phyloP scores from a whole-genome alignment of 805 yeast species.

The Lipomyces sp. region DNA sequence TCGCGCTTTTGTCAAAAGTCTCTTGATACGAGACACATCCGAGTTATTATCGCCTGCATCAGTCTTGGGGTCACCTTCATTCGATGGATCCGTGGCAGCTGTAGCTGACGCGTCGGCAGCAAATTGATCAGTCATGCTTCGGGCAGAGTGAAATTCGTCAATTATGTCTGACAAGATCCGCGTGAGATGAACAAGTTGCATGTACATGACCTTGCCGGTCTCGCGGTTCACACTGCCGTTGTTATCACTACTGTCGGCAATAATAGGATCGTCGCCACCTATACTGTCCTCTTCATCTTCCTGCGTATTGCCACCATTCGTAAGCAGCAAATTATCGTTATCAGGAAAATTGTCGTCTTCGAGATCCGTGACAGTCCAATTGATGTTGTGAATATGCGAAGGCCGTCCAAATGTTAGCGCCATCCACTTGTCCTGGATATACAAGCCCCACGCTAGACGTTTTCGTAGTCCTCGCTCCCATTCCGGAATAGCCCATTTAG shows the following conservation, averaged over 20 bases:
- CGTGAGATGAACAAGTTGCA: slow-evolving; percentile 45
- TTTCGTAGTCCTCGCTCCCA: slow-evolving; percentile 93
- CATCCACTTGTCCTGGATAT: slow-evolving; percentile 89
- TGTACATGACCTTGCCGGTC: slow-evolving; percentile 42
- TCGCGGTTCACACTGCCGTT: slow-evolving; percentile 37
- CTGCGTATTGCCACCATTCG: slow-evolving; percentile 17
- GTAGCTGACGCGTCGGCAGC: slow-evolving; percentile 18
- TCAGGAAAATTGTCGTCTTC: slow-evolving; percentile 48
- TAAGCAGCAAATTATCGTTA: slow-evolving; percentile 23
- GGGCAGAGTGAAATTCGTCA: slow-evolving; percentile 36
- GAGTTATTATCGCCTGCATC: slow-evolving; percentile 1
- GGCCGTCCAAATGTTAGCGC: slow-evolving; percentile 82
- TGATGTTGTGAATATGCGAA: slow-evolving; percentile 72
- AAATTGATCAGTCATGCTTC: slow-evolving; percentile 26
- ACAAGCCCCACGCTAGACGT: slow-evolving; percentile 95
- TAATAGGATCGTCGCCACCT: slow-evolving; percentile 13
- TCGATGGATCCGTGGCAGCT: neutral
- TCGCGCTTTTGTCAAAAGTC: slow-evolving; percentile 35
- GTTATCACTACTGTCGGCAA: slow-evolving; percentile 4
- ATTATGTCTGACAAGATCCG: slow-evolving; percentile 46
- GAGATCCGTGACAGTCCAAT: slow-evolving; percentile 79
- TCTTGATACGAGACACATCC: slow-evolving; percentile 28
- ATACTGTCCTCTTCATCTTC: slow-evolving; percentile 20
- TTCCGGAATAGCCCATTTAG: slow-evolving; percentile 86
- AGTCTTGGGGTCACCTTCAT: slow-evolving; percentile 7